Evolutionary conservation across 2,329 filamentous ascomycete species (phyloP).

Genomic region (Fusarium hostae): DNA sequence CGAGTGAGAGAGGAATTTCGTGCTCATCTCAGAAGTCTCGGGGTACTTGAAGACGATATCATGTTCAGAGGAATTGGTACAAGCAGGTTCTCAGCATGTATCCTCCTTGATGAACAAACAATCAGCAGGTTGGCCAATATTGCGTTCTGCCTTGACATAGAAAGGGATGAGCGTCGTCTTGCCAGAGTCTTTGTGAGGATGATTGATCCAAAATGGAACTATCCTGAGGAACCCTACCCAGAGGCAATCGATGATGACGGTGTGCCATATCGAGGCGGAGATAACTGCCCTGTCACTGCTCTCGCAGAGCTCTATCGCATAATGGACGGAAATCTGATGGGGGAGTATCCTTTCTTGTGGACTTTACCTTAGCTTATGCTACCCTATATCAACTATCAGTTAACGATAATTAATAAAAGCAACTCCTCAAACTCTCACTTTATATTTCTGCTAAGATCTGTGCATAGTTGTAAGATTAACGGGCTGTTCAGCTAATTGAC

Average conservation of each 20-base stretch:
- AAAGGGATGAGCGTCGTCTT: not conserved
- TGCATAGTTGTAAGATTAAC: no score
- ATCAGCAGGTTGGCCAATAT: conserved; percentile 1
- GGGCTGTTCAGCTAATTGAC: no score
- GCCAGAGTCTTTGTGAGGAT: not conserved
- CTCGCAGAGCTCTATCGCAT: conserved; percentile 15
- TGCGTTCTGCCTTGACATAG: conserved; percentile 2
- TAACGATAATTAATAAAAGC: not conserved
- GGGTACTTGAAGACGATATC: conserved; percentile 15
- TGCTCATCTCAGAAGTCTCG: conserved; percentile 16
- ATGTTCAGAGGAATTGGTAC: conserved; percentile 17
- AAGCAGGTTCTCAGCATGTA: conserved; percentile 12
- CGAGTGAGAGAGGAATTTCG: conserved; percentile 28
- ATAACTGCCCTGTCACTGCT: not conserved
- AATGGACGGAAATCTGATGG: conserved; percentile 21
- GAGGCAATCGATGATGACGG: not conserved
- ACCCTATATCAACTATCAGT: not conserved
- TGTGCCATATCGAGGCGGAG: conserved; percentile 5
- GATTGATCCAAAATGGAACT: conserved; percentile 25
- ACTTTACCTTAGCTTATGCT: not conserved
- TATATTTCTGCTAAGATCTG: not conserved
- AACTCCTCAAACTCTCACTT: not conserved
- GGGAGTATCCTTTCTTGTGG: conserved; percentile 13
- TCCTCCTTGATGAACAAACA: conserved; percentile 6
- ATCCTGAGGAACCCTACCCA: conserved; percentile 13